Base-by-base conservation (phyloP, 2,329 filamentous ascomycete species). In the Diaporthe ilicicola region DNA sequence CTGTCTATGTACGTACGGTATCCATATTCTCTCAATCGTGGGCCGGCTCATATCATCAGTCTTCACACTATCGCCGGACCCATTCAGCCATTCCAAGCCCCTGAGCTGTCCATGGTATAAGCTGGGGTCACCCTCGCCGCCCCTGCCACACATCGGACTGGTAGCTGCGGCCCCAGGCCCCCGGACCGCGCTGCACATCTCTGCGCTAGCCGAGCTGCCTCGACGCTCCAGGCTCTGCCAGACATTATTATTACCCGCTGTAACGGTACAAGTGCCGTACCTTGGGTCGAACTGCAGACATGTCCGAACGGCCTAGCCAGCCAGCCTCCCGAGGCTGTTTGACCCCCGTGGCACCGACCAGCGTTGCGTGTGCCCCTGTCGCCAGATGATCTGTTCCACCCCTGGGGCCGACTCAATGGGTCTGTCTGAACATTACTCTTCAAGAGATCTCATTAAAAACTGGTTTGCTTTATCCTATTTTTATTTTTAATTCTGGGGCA, bases 121-220 rank as follows among this genome's bases (percentile, higher is more conserved):
- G 59, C 59, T 50, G 59, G 59, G 59, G 44, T 64, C 22, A 15
- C 9, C 59, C 59, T 59, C 22, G 55, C 37, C 8, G 15, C 12
- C 27, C 15, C 42, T 19, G n/a, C n/a, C 17, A 8, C 9, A 22
- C 13, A 50, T 64, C 59, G 44, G 42, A 62, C 44, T 64, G 59
- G 19, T 37, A 50, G 42, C 59, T 44, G 59, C 59, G 39, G 39
- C 56, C 56, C 56, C 46, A 39, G 56, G 39, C 56, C 56, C 56
- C 56, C 46, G 56, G 56, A 15, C 56, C 55, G 55, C 24, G 22
- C 56, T 46, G 56, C 39, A 62, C 59, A 62, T 62, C 59, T 48
- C n/a, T 17, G 19, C 59, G 44, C 59, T 50, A 64, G 59, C 44
- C 56, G 17, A 17, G 37, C 37, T 24, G 55, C 55, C 55, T 24